Evolutionary conservation across 192 early-diverging fungal genomes (phyloP), one percentile per base, ranked within the genome.

Genomic region (Entrophospora sp.): DNA sequence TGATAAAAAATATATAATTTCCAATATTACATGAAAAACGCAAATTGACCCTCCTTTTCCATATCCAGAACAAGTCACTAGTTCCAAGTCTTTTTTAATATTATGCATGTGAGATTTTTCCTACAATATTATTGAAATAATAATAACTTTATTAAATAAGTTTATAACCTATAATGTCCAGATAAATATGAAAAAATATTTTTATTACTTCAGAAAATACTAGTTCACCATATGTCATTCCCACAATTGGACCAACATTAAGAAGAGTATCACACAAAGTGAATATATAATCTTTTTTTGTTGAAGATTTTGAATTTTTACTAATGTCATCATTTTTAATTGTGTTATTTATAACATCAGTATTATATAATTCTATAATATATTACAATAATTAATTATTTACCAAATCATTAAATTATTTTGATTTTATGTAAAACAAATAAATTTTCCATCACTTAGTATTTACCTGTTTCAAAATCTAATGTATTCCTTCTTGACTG

Each of bases 211-310:
- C 71, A n/a, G 63, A 44, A 59, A 37, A 79, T 36, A 77, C 76
- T 0, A 83, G 77, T 51, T 80, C 80, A 16, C 92, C 92, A 27
- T 91, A 75, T 8, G 83, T 85, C 73, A 91, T 81, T 61, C 83
- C 87, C 1, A 81, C 73, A 42, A 94, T 84, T 5, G 93, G 86
- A 3, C 93, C 93, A 0, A 86, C 87, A 61, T 87, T 87, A 14
- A 87, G 64, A 0, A 98, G 69, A 9, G 83, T 81, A 71, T 96
- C 94, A 57, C 83, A 83, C 0, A 95, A 81, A n/a, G 77, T 74
- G 61, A 89, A 85, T 5, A 68, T 73, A 69, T 86, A 84, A 6
- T 75, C 71, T 51, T 64, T 67, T 2, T 62, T 70, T 36, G 70
- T 75, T 62, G 64, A 45, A 37, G 49, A 46, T 70, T 57, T 66